Percentiles rank a stretch among this genome's conserved stretches.
Evolutionary conservation across 768 basidiomycete species (phyloP).

Genomic region (Serendipita sp.): DNA sequence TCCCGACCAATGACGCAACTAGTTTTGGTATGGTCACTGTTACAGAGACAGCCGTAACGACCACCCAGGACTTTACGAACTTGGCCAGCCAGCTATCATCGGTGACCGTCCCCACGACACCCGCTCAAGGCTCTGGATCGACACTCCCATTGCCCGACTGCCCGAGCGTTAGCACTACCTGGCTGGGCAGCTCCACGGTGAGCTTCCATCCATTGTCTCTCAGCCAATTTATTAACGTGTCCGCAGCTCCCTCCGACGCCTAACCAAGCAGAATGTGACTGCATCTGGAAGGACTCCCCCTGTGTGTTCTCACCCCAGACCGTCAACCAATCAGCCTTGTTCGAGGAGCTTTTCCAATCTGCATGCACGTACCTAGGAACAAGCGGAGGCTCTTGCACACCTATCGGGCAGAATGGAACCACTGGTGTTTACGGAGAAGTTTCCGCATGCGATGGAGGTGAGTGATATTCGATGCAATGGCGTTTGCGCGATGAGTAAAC

Average conservation of each 20-base stretch:
- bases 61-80: constrained; percentile 47
- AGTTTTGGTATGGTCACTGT: constrained; percentile 80
- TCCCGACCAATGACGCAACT: constrained; percentile 38
- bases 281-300: constrained; percentile 43
- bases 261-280: constrained; percentile 60
- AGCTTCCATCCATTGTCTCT: neutral
- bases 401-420: constrained; percentile 56
- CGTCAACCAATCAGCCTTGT: constrained; percentile 38
- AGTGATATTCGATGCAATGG: constrained; percentile 15
- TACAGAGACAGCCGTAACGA: constrained; percentile 47
- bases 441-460: constrained; percentile 67
- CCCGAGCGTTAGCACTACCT: constrained; percentile 35
- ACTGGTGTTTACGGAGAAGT: constrained; percentile 62
- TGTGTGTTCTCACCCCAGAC: constrained; percentile 58
- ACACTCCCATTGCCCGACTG: constrained; percentile 37
- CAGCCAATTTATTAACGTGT: neutral
- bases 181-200: constrained; percentile 42
- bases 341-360: constrained; percentile 45
- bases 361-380: constrained; percentile 52
- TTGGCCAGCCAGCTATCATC: constrained; percentile 44
- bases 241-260: constrained; percentile 63
- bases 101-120: constrained; percentile 38
- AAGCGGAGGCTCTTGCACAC: constrained; percentile 36
- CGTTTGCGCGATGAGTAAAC: constrained; percentile 7
- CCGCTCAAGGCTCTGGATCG: constrained; percentile 38